phyloP scores from a whole-genome alignment of 805 yeast species.

The Brettanomyces nanus region DNA sequence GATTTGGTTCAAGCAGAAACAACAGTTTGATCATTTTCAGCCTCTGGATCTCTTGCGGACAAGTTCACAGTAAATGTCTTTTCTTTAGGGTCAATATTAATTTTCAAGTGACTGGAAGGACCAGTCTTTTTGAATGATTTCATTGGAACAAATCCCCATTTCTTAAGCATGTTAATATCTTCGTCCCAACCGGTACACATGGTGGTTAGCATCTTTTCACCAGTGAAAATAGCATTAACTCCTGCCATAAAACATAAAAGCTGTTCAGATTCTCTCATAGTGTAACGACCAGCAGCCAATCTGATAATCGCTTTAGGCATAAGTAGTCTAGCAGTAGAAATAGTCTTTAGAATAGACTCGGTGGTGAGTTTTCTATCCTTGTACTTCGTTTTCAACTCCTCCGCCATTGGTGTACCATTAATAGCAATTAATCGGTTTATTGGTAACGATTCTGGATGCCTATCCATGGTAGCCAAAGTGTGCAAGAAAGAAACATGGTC shows the following conservation, averaged over 20 bases:
- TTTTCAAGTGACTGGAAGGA: slow-evolving; percentile 1
- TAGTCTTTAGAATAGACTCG: slow-evolving; percentile 57
- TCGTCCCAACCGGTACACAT: slow-evolving; percentile 83
- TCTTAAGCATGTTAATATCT: slow-evolving; percentile 56
- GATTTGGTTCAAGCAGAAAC: no score
- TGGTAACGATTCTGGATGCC: slow-evolving; percentile 81
- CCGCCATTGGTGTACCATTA: slow-evolving; percentile 68
- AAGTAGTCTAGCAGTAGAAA: slow-evolving; percentile 66
- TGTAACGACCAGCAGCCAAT: slow-evolving; percentile 74
- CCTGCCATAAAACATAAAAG: slow-evolving; percentile 71
- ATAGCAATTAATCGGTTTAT: slow-evolving; percentile 72
- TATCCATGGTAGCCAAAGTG: slow-evolving; percentile 57
- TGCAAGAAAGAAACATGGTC: slow-evolving; percentile 64
- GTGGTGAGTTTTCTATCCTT: slow-evolving; percentile 42
- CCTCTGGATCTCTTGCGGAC: no score
- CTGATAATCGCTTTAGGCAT: slow-evolving; percentile 70
- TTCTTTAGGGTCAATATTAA: slow-evolving; percentile 2
- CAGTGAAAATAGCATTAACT: slow-evolving; percentile 74
- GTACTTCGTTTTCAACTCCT: slow-evolving; percentile 31
- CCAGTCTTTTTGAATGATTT: slow-evolving; percentile 9
- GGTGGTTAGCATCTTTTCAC: slow-evolving; percentile 74
- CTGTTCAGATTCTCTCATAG: slow-evolving; percentile 74
- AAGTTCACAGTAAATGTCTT: slow-evolving; percentile 2
- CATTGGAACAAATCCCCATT: slow-evolving; percentile 47
- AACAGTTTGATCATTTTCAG: no score